A percentile compares a stretch with the other conserved stretches of the same genome.
Conservation (phyloP, 352 stramenopile genomes). For the Peronospora tabacina region DNA sequence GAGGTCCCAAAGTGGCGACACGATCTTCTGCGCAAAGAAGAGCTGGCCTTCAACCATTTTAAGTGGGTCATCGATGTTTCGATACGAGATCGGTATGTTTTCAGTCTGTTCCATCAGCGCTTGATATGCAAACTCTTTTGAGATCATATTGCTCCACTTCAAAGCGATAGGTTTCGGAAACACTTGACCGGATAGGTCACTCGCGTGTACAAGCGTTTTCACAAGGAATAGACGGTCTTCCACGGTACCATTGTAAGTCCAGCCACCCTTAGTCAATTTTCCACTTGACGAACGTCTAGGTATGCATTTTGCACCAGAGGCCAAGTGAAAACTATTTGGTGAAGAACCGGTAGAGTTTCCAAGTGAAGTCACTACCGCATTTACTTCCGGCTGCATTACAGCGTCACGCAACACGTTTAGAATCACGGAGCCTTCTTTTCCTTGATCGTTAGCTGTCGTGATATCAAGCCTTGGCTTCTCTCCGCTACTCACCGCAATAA, state of each 20-base stretch:
- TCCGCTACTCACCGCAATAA: conserved; percentile 21
- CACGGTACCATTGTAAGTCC: conserved; percentile 53
- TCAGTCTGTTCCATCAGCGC: conserved; percentile 75
- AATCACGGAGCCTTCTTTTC: conserved; percentile 27
- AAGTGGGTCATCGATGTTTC: conserved; percentile 70
- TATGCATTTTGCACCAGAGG: conserved; percentile 8
- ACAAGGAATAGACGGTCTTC: conserved; percentile 83
- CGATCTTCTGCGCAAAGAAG: conserved; percentile 82
- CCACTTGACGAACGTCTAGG: conserved; percentile 21
- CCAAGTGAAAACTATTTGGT: conserved; percentile 20
- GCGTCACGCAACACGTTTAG: conserved; percentile 49
- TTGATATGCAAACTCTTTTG: conserved; percentile 86
- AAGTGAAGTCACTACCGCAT: conserved; percentile 29
- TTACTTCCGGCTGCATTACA: conserved; percentile 47
- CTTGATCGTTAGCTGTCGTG: conserved; percentile 11
- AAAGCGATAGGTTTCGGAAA: conserved; percentile 83
- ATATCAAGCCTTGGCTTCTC: conserved; percentile 21
- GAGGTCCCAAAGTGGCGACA: conserved; percentile 64
- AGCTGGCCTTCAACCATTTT: conserved; percentile 84
- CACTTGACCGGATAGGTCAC: conserved; percentile 79
- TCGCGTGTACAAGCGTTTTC: conserved; percentile 79
- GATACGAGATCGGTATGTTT: conserved; percentile 72
- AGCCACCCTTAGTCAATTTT: conserved; percentile 35
- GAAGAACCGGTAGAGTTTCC: conserved; percentile 19
- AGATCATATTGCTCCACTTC: conserved; percentile 88